Conservation (phyloP, 768 basidiomycete species). For the Mrakia blollopis region DNA sequence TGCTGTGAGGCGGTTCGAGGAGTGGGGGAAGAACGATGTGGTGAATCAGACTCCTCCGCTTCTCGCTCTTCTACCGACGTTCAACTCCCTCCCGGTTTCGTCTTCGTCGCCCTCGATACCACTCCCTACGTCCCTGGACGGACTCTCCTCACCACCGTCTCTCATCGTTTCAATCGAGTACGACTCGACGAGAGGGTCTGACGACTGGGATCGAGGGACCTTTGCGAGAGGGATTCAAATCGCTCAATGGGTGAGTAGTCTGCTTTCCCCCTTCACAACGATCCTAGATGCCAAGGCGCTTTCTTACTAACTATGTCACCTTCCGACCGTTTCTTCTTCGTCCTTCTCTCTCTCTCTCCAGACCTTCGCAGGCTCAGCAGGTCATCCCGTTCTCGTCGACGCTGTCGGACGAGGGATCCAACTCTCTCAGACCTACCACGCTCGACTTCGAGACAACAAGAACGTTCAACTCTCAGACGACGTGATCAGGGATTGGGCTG, state of each 20-base stretch:
- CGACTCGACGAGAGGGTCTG: neutral
- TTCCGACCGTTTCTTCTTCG: too few relatives aligned
- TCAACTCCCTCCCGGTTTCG: neutral
- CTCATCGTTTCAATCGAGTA: conserved; percentile 25
- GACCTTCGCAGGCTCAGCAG: conserved; percentile 17
- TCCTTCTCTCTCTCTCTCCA: neutral
- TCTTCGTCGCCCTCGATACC: neutral
- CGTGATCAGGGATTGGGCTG: conserved; percentile 20
- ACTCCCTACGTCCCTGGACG: too few relatives aligned
- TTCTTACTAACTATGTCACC: too few relatives aligned
- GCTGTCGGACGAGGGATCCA: neutral
- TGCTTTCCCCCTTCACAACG: neutral
- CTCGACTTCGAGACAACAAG: neutral
- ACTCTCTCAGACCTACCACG: neutral
- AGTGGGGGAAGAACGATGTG: conserved; percentile 17
- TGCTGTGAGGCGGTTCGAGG: conserved; percentile 12
- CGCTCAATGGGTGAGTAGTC: neutral
- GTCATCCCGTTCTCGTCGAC: conserved; percentile 25
- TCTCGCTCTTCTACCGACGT: neutral
- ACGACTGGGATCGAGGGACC: conserved; percentile 9
- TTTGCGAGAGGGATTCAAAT: conserved; percentile 25
- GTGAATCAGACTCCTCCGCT: neutral
- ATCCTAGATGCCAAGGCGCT: too few relatives aligned
- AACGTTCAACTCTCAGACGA: neutral
- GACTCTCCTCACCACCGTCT: neutral